Evolutionary conservation across 208 protist genomes (phyloP), one percentile per base, ranked within the genome.

Genomic region (Trypanosoma avium): DNA sequence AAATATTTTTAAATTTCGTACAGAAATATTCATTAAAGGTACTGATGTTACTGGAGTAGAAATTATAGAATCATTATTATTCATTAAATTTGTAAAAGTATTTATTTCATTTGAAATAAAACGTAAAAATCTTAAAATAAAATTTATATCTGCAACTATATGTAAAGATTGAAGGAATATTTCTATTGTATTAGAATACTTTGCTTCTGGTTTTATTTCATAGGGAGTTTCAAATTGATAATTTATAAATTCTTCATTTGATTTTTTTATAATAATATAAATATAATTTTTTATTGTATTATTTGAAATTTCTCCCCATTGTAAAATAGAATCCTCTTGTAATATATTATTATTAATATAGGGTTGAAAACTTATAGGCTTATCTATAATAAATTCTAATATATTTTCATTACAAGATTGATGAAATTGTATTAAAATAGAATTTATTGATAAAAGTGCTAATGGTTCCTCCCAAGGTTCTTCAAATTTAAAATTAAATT

Each of bases 381-480:
- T 22, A 59, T 58, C 13, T 12, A 63, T 4, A 13, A 22, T 7
- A 8, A 71, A 22, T 17, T 57, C 46, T 42, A 52, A 3, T 30
- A n/a, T 64, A 12, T 35, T 45, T 12, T 58, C 26, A 0, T 35
- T 22, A 49, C 21, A 17, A 22, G 12, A 32, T 13, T 61, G 38
- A 15, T 52, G 48, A 13, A 36, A 19, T 10, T 27, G 33, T 26
- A 22, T 21, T 0, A 21, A 27, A 19, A 73, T 19, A 15, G 49
- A 52, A n/a, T 12, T 24, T 10, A 61, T 9, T 17, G 49, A 55
- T 6, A 73, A 29, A 8, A 42, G 12, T 10, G 59, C 68, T 5
- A 73, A 24, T 12, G 47, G 52, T n/a, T 73, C 68, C 27, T 55
- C 68, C 56, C 68, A 73, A 15, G 68, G 48, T 29, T 67, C 59